A percentile compares a stretch with the other conserved stretches of the same genome.
Conservation (phyloP, 2,329 filamentous ascomycete genomes). For the Amauroascus verrucosus region DNA sequence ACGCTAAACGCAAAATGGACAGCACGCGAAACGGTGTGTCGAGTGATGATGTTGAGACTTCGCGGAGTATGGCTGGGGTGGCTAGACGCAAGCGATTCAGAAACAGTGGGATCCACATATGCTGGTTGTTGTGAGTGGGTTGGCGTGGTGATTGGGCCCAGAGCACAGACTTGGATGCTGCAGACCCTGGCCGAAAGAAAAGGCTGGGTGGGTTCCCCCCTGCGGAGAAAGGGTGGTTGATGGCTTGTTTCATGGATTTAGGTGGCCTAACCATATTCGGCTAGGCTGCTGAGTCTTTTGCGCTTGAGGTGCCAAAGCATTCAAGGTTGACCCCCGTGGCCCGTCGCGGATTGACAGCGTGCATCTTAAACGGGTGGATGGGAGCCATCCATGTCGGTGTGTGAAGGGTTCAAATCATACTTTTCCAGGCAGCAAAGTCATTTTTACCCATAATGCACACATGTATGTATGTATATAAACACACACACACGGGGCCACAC, state of each 20-base stretch:
- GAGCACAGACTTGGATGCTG: constrained; percentile 6
- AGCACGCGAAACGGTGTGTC: constrained; percentile 8
- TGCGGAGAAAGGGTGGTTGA: constrained; percentile 7
- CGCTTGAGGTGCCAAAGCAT: constrained; percentile 3
- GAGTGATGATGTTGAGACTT: constrained; percentile 7
- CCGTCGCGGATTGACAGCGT: constrained; percentile 8
- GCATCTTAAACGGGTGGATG: constrained; percentile 10
- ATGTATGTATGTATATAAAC: too few species aligned
- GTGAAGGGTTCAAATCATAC: background rate
- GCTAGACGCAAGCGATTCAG: constrained; percentile 9
- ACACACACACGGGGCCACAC: too few species aligned
- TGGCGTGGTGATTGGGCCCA: constrained; percentile 6
- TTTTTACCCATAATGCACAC: too few species aligned
- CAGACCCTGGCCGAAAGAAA: background rate
- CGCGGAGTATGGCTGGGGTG: background rate
- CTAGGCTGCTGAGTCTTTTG: background rate
- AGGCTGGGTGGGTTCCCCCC: constrained; percentile 2
- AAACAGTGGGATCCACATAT: constrained; percentile 2
- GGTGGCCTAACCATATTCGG: background rate
- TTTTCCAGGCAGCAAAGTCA: background rate
- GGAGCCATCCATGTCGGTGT: constrained; percentile 5
- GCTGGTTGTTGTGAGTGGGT: background rate
- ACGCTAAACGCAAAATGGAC: background rate
- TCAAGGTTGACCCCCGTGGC: constrained; percentile 8
- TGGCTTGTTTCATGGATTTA: constrained; percentile 10